Percentiles rank a stretch among this genome's conserved stretches.
Evolutionary conservation across 768 basidiomycete species (phyloP).

Genomic region (Clavulina sp.): DNA sequence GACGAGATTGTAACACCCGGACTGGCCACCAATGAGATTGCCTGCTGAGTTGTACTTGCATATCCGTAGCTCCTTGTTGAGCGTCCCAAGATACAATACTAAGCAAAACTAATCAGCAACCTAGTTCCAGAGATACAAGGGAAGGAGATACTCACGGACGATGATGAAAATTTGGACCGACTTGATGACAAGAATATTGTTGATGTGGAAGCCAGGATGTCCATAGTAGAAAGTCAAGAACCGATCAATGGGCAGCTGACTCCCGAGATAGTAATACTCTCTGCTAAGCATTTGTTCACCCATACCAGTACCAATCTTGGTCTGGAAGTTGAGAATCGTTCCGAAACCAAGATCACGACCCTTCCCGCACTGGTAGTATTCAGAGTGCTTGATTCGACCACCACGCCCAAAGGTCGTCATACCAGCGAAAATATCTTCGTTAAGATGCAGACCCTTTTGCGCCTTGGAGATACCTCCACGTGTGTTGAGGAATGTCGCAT

Average conservation of each 20-base stretch:
- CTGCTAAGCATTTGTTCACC: conserved; percentile 98
- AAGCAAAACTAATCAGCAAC: conserved; percentile 12
- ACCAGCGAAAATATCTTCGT: conserved; percentile 99
- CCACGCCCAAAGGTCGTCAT: conserved; percentile 98
- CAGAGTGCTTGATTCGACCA: conserved; percentile 94
- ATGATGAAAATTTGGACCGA: conserved; percentile 93
- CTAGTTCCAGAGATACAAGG: conserved; percentile 1
- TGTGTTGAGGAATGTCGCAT: conserved; percentile 93
- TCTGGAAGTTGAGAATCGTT: conserved; percentile 98
- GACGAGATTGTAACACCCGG: conserved; percentile 84
- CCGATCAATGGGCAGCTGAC: conserved; percentile 91
- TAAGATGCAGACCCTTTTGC: conserved; percentile 96
- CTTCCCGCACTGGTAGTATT: conserved; percentile 98
- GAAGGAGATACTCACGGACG: conserved; percentile 40
- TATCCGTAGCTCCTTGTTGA: conserved; percentile 63
- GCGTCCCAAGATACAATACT: conserved; percentile 92
- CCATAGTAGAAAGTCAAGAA: conserved; percentile 99
- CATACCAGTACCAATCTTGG: conserved; percentile 99
- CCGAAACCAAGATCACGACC: conserved; percentile 98
- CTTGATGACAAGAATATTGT: conserved; percentile 96
- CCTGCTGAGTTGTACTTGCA: conserved; percentile 64
- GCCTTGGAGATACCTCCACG: conserved; percentile 98
- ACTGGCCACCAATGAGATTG: conserved; percentile 55
- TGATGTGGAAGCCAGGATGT: conserved; percentile 98
- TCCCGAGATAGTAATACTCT: conserved; percentile 97